Evolutionary conservation across 768 basidiomycete genomes (phyloP), one percentile per base, ranked within the genome.

Genomic region (Xerocomus brunneocitrinus): DNA sequence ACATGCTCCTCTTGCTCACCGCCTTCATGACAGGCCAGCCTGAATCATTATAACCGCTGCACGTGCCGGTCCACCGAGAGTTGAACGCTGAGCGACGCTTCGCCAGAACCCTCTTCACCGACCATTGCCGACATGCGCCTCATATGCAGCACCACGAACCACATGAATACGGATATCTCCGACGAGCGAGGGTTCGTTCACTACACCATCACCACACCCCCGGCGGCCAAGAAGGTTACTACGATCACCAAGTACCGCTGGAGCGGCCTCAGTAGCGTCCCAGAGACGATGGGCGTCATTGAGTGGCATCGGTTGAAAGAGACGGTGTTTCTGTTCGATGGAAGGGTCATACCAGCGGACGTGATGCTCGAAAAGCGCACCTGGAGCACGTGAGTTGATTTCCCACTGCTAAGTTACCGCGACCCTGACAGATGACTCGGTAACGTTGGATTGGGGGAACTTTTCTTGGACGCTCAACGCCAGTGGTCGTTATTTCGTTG

Each of bases 401-500:
- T 22, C 38, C 42, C 32, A 9, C 16, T 22, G 14, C 31, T 2
- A 12, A 27, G 7, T 3, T 12, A 14, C 27, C 16, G 13, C 2
- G 13, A 50, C 10, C 36, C 30, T 58, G 38, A 59, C 27, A n/a
- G 24, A 40, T 36, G 27, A 19, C 19, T 14, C 13, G 27, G 13
- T 43, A 9, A 14, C 4, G 13, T 36, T 36, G 13, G 39, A 13
- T 19, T 19, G 19, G 19, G 19, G 19, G 19, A 19, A 19, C 19
- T 19, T 19, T 19, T 19, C 19, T 19, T 19, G 19, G 19, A 19
- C 19, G 19, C 19, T 19, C 19, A 19, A 19, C 19, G 19, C 19
- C 34, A 73, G 73, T 28, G 62, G 63, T 27, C 69, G 67, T n/a
- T 58, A 66, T 16, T 74, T 74, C 47, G 53, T 53, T 27, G 73